Base-by-base conservation (phyloP, 768 basidiomycete species). In the Pleurotus djamor region DNA sequence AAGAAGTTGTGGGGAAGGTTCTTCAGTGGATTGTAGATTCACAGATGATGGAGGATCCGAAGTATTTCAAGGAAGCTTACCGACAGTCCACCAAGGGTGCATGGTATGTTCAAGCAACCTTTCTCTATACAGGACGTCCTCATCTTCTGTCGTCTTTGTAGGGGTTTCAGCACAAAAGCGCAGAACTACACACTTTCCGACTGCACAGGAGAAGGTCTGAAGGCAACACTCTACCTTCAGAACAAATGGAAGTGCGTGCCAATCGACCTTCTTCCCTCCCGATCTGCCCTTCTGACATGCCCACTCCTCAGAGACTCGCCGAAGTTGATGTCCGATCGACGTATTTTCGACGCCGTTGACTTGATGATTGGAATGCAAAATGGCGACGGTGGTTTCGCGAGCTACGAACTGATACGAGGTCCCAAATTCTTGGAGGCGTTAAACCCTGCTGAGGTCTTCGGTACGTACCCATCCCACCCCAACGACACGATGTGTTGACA, bases 401-500 rank as follows among this genome's bases (percentile, higher is more conserved):
- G 89, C 65, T 98, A 98, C 66, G 97, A 99, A 73, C 83, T 86
- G 5, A 84, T 96, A 60, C 84, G 97, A 59, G 96, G 89, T 2
- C 86, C 91, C 4, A 66, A 72, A 47, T 87, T 87, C 82, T 75
- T 98, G 49, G 97, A 99, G 68, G 82, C 75, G 74, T 75, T 99
- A 28, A 98, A 98, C 67, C 89, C 94, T 13, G 94, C 97, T 0
- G 96, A 98, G 70, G 96, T 98, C 34, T 98, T 98, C 68, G 96
- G 96, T 89, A 55, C 44, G 79, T 67, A 37, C 14, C 21, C 41
- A 16, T 16, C 48, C 35, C 14, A 37, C n/a, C 7, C 17, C 5
- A 8, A 32, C 57, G 13, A 59, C 47, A 36, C 36, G n/a, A 41
- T 34, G 7, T 55, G 12, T 17, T 21, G 28, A 28, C 21, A 28